Base-by-base conservation (phyloP, 441 rosid species). In the Geranium incanum region DNA sequence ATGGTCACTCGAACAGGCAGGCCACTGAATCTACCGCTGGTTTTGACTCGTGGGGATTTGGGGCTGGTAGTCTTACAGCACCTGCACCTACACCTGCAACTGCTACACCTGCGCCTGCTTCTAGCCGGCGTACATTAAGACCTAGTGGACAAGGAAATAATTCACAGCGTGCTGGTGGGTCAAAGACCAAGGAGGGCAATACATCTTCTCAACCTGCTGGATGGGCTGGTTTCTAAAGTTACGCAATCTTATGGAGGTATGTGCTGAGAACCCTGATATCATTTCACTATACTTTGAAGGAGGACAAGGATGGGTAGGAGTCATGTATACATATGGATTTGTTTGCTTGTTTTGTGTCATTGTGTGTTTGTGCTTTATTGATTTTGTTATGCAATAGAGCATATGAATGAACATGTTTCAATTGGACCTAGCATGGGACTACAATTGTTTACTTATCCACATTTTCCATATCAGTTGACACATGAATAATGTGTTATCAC, bases 201-300 rank as follows among this genome's bases (percentile, higher is more conserved):
- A 62, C 90, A 67, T 66, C 88, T 68, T 68, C 82, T 77, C 97
- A 87, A 72, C 99, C 99, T 66, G 88, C 97, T 38, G 99, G 99
- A 73, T 92, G 97, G 97, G 94, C 97, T 77, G 99, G 97, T 80
- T 94, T 94, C 82, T 94, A 83, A 81, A 50, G 19, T 19, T 19
- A 55, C 2, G 15, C 41, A 33, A 7, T 28, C 37, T 64, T 6
- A 1, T 13, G 33, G 13, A 64, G 67, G 64, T 16, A 59, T 59
- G 18, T 59, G 64, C 28, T 64, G 65, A 60, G 36, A 60, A 60
- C 65, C 66, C 28, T 62, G 67, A 64, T 33, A 64, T 33, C 18
- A 6, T 64, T 23, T 64, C 33, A 23, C 67, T 13, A 11, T 13
- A 11, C 6, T 38, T 33, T 33, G 39, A 33, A 64, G 28, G 41